Conservation (phyloP, 2,329 filamentous ascomycete species). For the Neobulgaria alba region DNA sequence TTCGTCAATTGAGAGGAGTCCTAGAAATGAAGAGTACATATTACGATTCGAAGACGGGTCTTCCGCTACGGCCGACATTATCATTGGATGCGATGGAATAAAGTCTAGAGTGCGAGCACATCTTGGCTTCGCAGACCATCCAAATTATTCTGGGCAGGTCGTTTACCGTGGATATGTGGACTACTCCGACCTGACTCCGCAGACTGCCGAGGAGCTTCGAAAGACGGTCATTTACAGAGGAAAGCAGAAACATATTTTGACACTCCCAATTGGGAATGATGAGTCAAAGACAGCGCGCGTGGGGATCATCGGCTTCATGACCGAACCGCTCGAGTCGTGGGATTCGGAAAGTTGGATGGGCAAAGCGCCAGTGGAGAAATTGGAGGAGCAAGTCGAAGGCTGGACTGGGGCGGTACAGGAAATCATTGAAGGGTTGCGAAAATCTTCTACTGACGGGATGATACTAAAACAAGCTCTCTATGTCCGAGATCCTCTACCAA, state of each 20-base stretch:
- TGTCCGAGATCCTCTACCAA: too few species aligned
- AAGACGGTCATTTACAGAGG: conserved; percentile 1
- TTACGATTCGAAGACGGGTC: conserved; percentile 1
- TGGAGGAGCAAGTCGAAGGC: neutral
- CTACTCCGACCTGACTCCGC: neutral
- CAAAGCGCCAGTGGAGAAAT: neutral
- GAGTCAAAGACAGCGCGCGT: neutral
- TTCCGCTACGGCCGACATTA: neutral
- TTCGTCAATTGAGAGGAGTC: too few species aligned
- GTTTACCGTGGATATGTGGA: neutral
- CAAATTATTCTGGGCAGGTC: neutral
- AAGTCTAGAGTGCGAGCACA: neutral
- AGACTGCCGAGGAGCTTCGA: neutral
- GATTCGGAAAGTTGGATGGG: neutral
- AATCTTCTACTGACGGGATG: too few species aligned
- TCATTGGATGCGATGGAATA: neutral
- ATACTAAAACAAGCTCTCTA: too few species aligned
- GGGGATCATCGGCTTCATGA: neutral
- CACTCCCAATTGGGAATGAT: neutral
- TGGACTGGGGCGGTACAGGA: neutral
- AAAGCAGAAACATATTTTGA: neutral
- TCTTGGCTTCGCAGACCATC: conserved; percentile 1
- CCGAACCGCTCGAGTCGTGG: neutral
- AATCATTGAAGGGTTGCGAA: neutral
- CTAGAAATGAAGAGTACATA: neutral